These are phyloP conservation scores for Angomonas ambiguus DNA, from an alignment of 208 protist genomes.

Conservation along the genomic window DNA sequence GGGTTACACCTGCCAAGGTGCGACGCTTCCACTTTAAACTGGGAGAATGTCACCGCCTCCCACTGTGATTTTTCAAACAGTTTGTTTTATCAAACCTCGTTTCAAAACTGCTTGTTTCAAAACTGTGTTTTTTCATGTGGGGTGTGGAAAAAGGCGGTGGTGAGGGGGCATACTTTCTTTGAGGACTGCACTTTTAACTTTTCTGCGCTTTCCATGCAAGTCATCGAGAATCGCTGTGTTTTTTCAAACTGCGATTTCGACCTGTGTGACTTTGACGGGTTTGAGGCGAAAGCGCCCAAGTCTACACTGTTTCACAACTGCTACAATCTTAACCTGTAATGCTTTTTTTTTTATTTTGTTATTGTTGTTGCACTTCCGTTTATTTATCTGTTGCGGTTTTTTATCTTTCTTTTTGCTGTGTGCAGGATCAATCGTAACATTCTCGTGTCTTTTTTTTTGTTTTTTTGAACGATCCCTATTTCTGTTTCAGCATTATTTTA, in stretches of 20 bases:
- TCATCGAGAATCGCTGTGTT: not conserved
- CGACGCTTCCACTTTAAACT: slow-evolving; percentile 53
- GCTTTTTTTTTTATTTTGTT: slow-evolving; percentile 11
- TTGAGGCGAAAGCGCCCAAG: not conserved
- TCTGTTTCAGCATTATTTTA: not conserved
- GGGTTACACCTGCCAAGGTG: slow-evolving; percentile 35
- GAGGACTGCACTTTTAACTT: slow-evolving; percentile 52
- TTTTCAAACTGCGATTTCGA: slow-evolving; percentile 57
- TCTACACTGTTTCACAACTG: not conserved
- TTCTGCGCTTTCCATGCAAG: slow-evolving; percentile 33
- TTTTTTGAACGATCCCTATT: not conserved
- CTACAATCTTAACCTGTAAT: not conserved
- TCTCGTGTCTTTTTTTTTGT: not conserved
- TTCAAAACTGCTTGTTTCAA: slow-evolving; percentile 37
- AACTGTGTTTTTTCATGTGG: slow-evolving; percentile 56
- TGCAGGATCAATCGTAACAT: not conserved
- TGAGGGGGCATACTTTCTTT: slow-evolving; percentile 30
- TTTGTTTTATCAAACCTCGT: slow-evolving; percentile 41
- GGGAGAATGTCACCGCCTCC: slow-evolving; percentile 26
- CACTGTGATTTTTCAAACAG: slow-evolving; percentile 53
- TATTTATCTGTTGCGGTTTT: not conserved
- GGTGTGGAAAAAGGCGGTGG: slow-evolving; percentile 35
- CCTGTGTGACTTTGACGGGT: slow-evolving; percentile 49
- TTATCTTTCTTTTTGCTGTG: not conserved
- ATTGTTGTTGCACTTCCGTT: no score